phyloP scores from a whole-genome alignment of 495 filamentous ascomycete genomes.

The Penicillium crystallinum region DNA sequence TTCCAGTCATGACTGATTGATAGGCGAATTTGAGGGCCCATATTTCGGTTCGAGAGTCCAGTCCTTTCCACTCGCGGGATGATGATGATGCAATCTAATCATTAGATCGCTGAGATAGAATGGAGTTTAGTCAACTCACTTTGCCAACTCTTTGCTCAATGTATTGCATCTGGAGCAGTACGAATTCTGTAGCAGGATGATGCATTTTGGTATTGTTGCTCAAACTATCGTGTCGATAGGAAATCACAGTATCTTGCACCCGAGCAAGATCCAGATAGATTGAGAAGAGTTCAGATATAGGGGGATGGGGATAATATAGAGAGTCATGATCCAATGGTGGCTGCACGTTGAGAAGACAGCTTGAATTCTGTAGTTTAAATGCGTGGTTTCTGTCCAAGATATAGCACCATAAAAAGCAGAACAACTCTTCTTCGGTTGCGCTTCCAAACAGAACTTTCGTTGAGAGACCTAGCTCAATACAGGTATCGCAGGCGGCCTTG shows the following conservation, averaged over 20 bases:
- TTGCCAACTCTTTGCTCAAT: constrained; percentile 10
- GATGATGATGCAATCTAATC: constrained; percentile 11
- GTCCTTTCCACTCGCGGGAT: constrained; percentile 14
- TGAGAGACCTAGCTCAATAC: constrained; percentile 14
- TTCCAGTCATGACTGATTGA: constrained; percentile 18
- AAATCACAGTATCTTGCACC: constrained; percentile 15
- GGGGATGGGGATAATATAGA: not conserved
- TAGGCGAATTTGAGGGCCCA: constrained; percentile 19
- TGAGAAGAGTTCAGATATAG: constrained; percentile 6
- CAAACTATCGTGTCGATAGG: constrained; percentile 1
- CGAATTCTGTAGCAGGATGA: not conserved
- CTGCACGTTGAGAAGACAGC: constrained; percentile 5
- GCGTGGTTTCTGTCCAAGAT: constrained; percentile 21
- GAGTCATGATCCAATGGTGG: not conserved
- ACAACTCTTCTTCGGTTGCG: constrained; percentile 13
- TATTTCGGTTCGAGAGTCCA: constrained; percentile 16
- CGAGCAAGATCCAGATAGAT: constrained; percentile 19
- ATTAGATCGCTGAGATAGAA: not conserved
- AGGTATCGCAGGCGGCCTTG: constrained; percentile 14
- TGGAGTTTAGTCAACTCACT: not conserved
- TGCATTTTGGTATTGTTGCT: not conserved
- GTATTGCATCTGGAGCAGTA: constrained; percentile 14
- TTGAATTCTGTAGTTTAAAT: constrained; percentile 11
- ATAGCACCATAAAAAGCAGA: constrained; percentile 25
- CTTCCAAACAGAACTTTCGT: not conserved